A percentile compares a stretch with the other conserved stretches of the same genome.
Evolutionary conservation across 495 filamentous ascomycete genomes (phyloP).

Genomic region (Neurospora sp.): DNA sequence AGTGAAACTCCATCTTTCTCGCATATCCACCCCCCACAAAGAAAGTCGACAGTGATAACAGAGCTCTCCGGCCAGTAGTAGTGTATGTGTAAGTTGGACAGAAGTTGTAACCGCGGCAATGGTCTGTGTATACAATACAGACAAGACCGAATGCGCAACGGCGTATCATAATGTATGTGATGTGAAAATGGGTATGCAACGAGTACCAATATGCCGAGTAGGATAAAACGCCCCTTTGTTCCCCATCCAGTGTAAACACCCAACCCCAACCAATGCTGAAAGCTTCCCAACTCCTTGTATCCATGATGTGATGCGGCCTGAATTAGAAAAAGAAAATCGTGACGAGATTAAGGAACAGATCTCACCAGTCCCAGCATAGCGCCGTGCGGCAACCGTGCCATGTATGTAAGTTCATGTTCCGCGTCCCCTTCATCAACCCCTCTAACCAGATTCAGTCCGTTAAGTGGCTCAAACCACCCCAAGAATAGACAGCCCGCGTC

Average conservation of each 20-base stretch:
- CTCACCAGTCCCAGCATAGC: not conserved
- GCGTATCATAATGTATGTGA: constrained; percentile 5
- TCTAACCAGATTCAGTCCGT: not conserved
- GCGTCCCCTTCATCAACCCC: not conserved
- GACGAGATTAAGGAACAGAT: not conserved
- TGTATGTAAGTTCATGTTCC: not conserved
- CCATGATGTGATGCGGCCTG: not conserved
- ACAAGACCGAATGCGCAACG: not conserved
- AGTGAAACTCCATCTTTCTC: not conserved
- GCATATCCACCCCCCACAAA: not conserved
- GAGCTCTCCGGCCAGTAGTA: not conserved
- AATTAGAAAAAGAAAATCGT: not conserved
- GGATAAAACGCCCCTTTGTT: not conserved
- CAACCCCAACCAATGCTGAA: not conserved
- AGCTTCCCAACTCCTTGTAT: not conserved
- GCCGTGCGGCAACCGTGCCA: not conserved
- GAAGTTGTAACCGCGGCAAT: not conserved
- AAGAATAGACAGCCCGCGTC: not conserved
- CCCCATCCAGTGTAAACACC: not conserved
- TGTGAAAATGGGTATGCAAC: not conserved
- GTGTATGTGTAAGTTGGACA: not conserved
- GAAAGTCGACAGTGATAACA: not conserved
- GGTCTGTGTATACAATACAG: not conserved
- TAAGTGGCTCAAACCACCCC: not conserved
- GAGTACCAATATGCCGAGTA: not conserved